Evolutionary conservation across 805 yeast species (phyloP).

Genomic region (Schwanniomyces polymorphus): DNA sequence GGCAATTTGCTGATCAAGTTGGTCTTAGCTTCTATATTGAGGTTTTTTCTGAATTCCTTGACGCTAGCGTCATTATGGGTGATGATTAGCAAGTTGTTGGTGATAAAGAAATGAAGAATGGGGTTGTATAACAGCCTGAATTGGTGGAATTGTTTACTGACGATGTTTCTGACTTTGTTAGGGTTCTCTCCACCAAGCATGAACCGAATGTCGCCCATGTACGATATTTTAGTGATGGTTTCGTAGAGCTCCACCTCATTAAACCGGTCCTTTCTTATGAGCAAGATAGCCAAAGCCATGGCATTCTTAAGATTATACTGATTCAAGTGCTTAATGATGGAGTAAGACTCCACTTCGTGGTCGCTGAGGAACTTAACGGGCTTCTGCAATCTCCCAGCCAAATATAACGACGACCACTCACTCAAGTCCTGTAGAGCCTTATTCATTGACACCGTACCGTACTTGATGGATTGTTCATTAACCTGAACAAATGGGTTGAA

Average conservation of each 20-base stretch:
- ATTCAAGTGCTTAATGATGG: conserved; percentile 63
- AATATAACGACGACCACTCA: conserved; percentile 83
- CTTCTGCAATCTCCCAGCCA: conserved; percentile 92
- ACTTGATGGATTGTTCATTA: conserved; percentile 57
- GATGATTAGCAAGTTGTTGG: conserved; percentile 16
- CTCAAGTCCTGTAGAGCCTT: conserved; percentile 65
- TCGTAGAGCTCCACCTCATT: conserved; percentile 68
- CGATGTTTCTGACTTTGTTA: conserved; percentile 82
- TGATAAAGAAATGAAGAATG: conserved; percentile 27
- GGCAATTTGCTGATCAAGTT: conserved; percentile 50
- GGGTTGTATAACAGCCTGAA: conserved; percentile 80
- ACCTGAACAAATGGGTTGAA: conserved; percentile 86
- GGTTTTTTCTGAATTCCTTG: conserved; percentile 11
- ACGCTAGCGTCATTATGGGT: conserved; percentile 9
- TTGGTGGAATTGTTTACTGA: conserved; percentile 64
- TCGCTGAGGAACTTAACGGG: conserved; percentile 80
- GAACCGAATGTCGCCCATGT: conserved; percentile 89
- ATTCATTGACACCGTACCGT: conserved; percentile 77
- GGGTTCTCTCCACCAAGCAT: conserved; percentile 90
- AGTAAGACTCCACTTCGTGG: conserved; percentile 29
- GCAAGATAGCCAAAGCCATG: conserved; percentile 61
- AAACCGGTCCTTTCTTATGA: conserved; percentile 46
- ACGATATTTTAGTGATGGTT: conserved; percentile 77
- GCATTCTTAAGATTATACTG: conserved; percentile 80
- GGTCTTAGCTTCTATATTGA: conserved; percentile 10